phyloP scores from a whole-genome alignment of 768 basidiomycete genomes.

The Tricholoma sp. region DNA sequence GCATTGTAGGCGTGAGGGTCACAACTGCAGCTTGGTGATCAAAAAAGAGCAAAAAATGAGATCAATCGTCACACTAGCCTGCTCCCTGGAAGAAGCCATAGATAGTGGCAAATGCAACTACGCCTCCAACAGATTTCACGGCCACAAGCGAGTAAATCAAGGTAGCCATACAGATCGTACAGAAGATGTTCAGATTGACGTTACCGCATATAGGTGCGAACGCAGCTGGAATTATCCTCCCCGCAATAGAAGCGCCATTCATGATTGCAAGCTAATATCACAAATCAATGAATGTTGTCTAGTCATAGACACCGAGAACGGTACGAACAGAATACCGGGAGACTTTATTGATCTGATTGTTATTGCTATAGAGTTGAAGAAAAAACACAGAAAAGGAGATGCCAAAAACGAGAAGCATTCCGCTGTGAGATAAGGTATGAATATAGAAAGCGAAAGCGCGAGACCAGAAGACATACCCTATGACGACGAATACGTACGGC shows the following conservation, averaged over 20 bases:
- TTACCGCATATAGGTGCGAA: conserved; percentile 39
- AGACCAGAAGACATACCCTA: conserved; percentile 11
- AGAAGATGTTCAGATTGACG: conserved; percentile 34
- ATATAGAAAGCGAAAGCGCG: background rate
- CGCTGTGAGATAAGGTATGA: conserved; percentile 10
- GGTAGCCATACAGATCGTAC: conserved; percentile 26
- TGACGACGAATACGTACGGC: conserved; percentile 20
- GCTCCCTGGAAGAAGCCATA: conserved; percentile 47
- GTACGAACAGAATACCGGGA: background rate
- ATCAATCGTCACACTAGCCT: conserved; percentile 18
- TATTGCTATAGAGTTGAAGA: conserved; percentile 5
- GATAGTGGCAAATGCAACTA: conserved; percentile 34
- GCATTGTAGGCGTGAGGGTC: conserved; percentile 21
- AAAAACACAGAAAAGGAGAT: conserved; percentile 46
- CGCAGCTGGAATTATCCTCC: conserved; percentile 43
- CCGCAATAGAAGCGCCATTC: conserved; percentile 47
- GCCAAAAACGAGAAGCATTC: conserved; percentile 26
- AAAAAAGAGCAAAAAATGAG: background rate
- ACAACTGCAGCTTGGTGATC: conserved; percentile 2
- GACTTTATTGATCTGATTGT: background rate
- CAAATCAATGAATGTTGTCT: background rate
- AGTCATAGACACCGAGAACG: background rate
- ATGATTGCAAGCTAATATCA: conserved; percentile 41
- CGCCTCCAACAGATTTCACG: conserved; percentile 26
- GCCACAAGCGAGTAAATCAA: conserved; percentile 39